Percentiles rank a stretch among this genome's conserved stretches.
These are phyloP conservation scores for Myxozyma vanderwaltii DNA, from an alignment of 805 yeast species.

Conservation along the genomic window DNA sequence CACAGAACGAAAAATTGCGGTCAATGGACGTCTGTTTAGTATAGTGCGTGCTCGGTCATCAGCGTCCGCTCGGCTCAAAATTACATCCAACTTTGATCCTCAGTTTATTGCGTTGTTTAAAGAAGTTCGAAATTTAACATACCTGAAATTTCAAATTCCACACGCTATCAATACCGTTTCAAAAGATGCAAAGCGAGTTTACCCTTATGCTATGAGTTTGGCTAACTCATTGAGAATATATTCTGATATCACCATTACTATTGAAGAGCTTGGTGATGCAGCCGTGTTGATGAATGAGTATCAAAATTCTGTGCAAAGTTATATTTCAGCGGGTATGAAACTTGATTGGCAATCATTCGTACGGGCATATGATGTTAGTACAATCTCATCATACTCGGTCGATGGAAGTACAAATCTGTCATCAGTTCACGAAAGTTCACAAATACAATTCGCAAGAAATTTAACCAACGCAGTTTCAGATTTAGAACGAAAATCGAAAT, in stretches of 20 bases:
- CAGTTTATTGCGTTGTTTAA: conserved; percentile 49
- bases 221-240: conserved; percentile 54
- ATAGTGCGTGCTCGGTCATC: conserved; percentile 40
- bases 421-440: conserved; percentile 19
- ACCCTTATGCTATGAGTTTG: conserved; percentile 60
- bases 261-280: conserved; percentile 48
- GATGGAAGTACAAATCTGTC: neutral
- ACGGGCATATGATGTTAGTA: conserved; percentile 52
- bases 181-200: conserved; percentile 52
- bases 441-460: conserved; percentile 36
- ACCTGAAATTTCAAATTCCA: conserved; percentile 61
- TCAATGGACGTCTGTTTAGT: conserved; percentile 48
- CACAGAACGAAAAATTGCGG: conserved; percentile 29
- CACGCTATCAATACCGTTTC: conserved; percentile 51
- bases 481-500: conserved; percentile 42
- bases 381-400: conserved; percentile 30
- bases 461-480: conserved; percentile 43
- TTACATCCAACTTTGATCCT: conserved; percentile 57
- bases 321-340: conserved; percentile 44
- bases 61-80: conserved; percentile 36
- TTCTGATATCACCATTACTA: conserved; percentile 39
- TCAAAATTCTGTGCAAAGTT: conserved; percentile 41
- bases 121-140: conserved; percentile 55
- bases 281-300: conserved; percentile 48
- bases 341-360: conserved; percentile 59